A percentile compares a stretch with the other conserved stretches of the same genome.
Conservation (phyloP, 73 alveolate genomes). For the Tetrahymena borealis region DNA sequence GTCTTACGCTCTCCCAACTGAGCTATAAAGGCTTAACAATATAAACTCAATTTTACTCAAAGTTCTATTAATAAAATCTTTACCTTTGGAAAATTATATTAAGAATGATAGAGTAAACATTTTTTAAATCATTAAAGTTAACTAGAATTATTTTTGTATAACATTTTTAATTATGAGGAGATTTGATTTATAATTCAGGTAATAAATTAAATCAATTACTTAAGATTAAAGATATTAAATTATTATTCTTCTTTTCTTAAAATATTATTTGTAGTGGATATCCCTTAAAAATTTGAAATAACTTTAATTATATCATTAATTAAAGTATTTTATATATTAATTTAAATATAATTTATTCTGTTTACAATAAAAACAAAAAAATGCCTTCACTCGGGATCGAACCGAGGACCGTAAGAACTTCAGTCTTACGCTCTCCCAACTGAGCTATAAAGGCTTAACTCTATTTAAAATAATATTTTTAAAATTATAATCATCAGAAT, state of each 20-base stretch:
- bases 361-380: not conserved
- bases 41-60: too few species aligned
- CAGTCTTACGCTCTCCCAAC: constrained; percentile 4
- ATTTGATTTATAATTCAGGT: too few species aligned
- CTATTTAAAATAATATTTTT: not conserved
- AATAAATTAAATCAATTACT: too few species aligned
- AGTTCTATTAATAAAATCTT: not conserved
- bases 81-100: not conserved
- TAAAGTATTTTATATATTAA: too few species aligned
- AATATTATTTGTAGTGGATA: too few species aligned
- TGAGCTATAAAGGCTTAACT: constrained; percentile 1
- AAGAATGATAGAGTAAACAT: not conserved
- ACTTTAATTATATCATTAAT: too few species aligned
- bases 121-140: too few species aligned
- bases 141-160: too few species aligned
- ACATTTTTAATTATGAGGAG: too few species aligned
- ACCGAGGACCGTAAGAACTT: constrained; percentile 4
- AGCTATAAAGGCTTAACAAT: constrained; percentile 1
- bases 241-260: too few species aligned
- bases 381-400: constrained; percentile 6
- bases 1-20: constrained; percentile 4
- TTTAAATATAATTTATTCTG: not conserved
- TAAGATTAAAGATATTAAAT: too few species aligned
- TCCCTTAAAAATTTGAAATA: too few species aligned
- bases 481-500: not conserved